A percentile compares a stretch with the other conserved stretches of the same genome.
Conservation (phyloP, 192 early-diverging fungal species). For the Coemansia sp. region DNA sequence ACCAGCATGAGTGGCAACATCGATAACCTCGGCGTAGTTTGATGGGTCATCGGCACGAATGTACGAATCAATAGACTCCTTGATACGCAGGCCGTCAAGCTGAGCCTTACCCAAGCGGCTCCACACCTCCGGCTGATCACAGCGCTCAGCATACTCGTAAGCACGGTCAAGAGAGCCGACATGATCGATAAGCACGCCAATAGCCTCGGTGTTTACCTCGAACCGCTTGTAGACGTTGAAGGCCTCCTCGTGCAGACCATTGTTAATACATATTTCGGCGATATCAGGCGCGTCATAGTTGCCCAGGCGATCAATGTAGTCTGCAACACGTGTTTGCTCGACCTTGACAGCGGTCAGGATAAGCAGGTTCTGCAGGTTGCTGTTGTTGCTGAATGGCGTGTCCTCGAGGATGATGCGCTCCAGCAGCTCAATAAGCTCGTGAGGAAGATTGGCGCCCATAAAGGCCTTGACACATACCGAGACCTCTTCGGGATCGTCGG, state of each 20-base stretch:
- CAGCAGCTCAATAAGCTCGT: constrained; percentile 95
- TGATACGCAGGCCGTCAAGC: constrained; percentile 82
- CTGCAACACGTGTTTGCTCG: constrained; percentile 90
- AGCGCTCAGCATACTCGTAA: constrained; percentile 91
- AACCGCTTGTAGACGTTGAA: constrained; percentile 96
- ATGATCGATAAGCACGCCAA: constrained; percentile 90
- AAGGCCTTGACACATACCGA: constrained; percentile 98
- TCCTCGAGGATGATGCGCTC: constrained; percentile 96
- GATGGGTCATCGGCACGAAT: constrained; percentile 90
- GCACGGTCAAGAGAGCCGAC: constrained; percentile 94
- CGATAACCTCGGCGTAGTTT: constrained; percentile 89
- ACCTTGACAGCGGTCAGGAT: constrained; percentile 97
- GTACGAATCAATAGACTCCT: constrained; percentile 97
- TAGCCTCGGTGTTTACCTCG: constrained; percentile 83
- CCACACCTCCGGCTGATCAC: constrained; percentile 92
- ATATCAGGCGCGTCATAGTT: constrained; percentile 98
- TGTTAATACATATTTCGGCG: constrained; percentile 91
- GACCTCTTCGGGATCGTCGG: constrained; percentile 95
- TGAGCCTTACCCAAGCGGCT: constrained; percentile 94
- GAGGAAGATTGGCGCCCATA: constrained; percentile 92
- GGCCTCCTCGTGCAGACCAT: constrained; percentile 91
- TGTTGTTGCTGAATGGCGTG: constrained; percentile 91
- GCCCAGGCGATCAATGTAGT: constrained; percentile 90
- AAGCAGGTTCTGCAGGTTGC: constrained; percentile 95
- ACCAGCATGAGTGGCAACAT: constrained; percentile 72